Conservation (phyloP, 1,284 basidiomycete species). For the Cystobasidium pallidum region DNA sequence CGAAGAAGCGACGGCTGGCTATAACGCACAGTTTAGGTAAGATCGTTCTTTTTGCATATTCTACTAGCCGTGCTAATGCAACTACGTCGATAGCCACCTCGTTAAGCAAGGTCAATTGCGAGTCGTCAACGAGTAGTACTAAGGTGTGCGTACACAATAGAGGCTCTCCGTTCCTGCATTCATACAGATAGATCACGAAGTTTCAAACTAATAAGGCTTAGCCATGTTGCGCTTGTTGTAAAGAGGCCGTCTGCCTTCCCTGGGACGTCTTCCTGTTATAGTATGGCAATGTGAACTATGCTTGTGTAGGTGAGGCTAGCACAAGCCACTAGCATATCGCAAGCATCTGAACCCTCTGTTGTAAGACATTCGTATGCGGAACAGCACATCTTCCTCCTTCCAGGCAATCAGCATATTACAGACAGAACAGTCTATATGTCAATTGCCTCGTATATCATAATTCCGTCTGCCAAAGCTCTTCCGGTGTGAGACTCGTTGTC, state of each 20-base stretch:
- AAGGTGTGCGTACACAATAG: neutral
- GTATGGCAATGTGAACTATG: too few species aligned
- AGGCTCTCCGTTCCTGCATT: neutral
- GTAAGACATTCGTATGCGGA: too few species aligned
- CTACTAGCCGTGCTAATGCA: neutral
- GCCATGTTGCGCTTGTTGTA: neutral
- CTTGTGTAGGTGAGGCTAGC: too few species aligned
- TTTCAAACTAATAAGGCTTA: neutral
- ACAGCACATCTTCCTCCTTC: too few species aligned
- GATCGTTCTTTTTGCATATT: neutral
- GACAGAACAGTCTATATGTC: neutral
- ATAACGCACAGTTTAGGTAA: constrained; percentile 43
- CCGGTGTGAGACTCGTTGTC: too few species aligned
- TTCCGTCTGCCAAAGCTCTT: constrained; percentile 14
- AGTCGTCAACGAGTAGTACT: constrained; percentile 34
- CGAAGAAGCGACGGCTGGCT: constrained; percentile 35
- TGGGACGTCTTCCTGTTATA: too few species aligned
- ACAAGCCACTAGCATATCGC: too few species aligned
- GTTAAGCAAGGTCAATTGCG: constrained; percentile 25
- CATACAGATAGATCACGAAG: neutral
- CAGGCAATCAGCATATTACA: too few species aligned
- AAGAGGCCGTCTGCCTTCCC: neutral
- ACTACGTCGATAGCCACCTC: constrained; percentile 18
- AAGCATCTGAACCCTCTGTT: too few species aligned
- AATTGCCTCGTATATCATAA: constrained; percentile 34